Conservation (phyloP, 495 filamentous ascomycete genomes). For the Tetracladium marchalianum region DNA sequence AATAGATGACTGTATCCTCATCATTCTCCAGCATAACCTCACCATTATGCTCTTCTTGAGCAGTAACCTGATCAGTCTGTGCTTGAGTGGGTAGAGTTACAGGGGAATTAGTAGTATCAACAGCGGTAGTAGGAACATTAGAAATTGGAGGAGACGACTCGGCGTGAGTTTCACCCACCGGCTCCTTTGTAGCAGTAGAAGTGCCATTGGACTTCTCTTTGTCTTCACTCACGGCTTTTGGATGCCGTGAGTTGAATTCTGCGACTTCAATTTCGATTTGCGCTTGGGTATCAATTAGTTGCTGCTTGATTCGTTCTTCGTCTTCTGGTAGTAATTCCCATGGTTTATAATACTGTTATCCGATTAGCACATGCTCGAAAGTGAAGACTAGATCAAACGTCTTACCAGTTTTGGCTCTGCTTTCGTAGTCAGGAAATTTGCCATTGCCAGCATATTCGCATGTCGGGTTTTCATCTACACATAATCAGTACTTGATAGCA, state of each 20-base stretch:
- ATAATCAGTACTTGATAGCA: constrained; percentile 17
- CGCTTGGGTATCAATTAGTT: constrained; percentile 34
- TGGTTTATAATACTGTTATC: constrained; percentile 71
- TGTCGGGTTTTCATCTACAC: constrained; percentile 73
- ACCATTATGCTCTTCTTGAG: constrained; percentile 51
- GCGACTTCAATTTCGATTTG: constrained; percentile 32
- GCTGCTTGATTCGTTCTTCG: constrained; percentile 34
- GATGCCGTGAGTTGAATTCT: constrained; percentile 27
- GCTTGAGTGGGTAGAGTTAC: constrained; percentile 22
- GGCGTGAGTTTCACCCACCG: constrained; percentile 38
- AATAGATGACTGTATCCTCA: constrained; percentile 84
- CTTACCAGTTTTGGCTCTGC: constrained; percentile 70
- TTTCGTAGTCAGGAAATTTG: constrained; percentile 65
- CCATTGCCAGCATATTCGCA: constrained; percentile 50
- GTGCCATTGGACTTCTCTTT: constrained; percentile 12
- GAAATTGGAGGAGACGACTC: constrained; percentile 34
- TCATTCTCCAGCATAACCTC: constrained; percentile 65
- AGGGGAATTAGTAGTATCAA: constrained; percentile 22
- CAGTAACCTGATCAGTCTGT: constrained; percentile 8
- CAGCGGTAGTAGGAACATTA: constrained; percentile 24
- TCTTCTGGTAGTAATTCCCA: constrained; percentile 59
- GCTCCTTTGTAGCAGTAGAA: constrained; percentile 11
- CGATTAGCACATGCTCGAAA: not conserved
- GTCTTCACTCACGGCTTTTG: constrained; percentile 18
- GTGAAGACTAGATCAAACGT: constrained; percentile 1